Conservation (phyloP, 768 basidiomycete genomes). For the Amanita pallidorosea region DNA sequence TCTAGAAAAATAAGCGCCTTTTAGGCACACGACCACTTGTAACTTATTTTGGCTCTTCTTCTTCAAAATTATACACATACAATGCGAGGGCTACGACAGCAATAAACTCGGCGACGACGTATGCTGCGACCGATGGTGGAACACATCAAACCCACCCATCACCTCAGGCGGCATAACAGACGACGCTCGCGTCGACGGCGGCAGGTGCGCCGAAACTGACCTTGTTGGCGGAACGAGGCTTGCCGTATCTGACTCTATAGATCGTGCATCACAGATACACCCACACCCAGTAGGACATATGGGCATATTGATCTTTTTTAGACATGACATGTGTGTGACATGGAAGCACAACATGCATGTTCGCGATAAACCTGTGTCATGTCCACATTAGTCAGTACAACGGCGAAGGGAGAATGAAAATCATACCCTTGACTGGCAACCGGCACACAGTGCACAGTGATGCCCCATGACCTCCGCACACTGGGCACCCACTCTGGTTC, state of each 20-base stretch:
- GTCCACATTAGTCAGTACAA: background rate
- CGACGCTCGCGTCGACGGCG: conserved; percentile 2
- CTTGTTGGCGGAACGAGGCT: background rate
- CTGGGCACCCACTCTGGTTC: conserved; percentile 27
- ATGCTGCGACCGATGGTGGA: background rate
- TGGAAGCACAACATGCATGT: conserved; percentile 55
- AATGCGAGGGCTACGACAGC: background rate
- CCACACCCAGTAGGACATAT: conserved; percentile 63
- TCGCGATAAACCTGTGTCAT: conserved; percentile 41
- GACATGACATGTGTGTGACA: conserved; percentile 56
- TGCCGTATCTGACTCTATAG: background rate
- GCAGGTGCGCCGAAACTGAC: background rate
- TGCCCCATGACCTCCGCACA: conserved; percentile 30
- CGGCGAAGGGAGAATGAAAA: background rate
- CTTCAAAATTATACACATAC: background rate
- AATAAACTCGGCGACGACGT: background rate
- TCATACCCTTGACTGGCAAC: conserved; percentile 59
- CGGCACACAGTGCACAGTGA: conserved; percentile 64
- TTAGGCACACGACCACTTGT: background rate
- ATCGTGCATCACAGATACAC: conserved; percentile 37
- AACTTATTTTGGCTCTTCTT: no score
- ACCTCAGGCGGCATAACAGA: background rate
- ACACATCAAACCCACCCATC: background rate
- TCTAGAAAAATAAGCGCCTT: background rate
- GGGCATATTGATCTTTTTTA: conserved; percentile 36